phyloP scores from a whole-genome alignment of 139 green algal species.

The Tetraselmis chui region DNA sequence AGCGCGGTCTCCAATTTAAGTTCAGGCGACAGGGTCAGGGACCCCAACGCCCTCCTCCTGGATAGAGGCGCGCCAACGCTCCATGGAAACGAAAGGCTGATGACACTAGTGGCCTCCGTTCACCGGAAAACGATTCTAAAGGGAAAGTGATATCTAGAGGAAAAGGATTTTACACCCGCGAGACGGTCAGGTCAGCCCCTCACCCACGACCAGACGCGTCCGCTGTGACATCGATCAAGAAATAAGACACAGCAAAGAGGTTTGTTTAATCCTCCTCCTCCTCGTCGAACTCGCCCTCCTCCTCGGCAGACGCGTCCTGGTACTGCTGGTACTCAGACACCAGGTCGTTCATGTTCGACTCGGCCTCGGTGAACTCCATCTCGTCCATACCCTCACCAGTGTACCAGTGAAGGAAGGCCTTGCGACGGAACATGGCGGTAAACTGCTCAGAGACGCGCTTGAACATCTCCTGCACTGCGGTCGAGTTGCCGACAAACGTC shows the following conservation, averaged over 20 bases:
- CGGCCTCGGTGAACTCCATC: conserved; percentile 99
- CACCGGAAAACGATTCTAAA: too few species aligned
- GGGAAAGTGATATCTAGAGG: too few species aligned
- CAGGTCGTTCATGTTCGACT: conserved; percentile 94
- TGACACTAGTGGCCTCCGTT: too few species aligned
- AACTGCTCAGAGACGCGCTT: conserved; percentile 96
- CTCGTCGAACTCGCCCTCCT: conserved; percentile 77
- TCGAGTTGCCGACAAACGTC: conserved; percentile 95
- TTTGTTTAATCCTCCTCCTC: conserved; percentile 42
- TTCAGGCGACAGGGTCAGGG: not conserved
- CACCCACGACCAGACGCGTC: too few species aligned
- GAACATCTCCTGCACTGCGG: conserved; percentile 92
- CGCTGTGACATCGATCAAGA: too few species aligned
- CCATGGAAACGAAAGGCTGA: too few species aligned
- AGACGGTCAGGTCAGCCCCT: too few species aligned
- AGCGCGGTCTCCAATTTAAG: not conserved
- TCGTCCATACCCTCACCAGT: conserved; percentile 99
- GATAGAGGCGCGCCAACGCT: not conserved
- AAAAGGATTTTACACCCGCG: too few species aligned
- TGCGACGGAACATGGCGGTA: conserved; percentile 98
- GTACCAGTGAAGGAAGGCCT: conserved; percentile 99
- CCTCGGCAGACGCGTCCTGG: conserved; percentile 91
- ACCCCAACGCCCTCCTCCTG: not conserved
- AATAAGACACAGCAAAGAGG: too few species aligned
- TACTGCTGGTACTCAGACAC: conserved; percentile 99